Evolutionary conservation across 306 rosid genomes (phyloP).

Genomic region (Hippophae gyantsensis): DNA sequence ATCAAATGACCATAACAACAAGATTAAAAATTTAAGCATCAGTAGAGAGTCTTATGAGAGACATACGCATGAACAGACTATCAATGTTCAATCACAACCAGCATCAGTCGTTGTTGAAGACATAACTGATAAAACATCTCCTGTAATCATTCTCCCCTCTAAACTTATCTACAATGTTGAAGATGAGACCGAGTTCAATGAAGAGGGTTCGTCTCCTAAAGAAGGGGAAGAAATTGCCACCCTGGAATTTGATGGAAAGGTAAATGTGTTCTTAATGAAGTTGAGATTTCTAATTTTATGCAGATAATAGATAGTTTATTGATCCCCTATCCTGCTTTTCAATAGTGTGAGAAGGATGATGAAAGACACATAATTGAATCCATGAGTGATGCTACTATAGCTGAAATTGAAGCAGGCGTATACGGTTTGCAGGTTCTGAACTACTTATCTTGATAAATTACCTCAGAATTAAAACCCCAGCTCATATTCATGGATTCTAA

Average conservation of each 20-base stretch:
- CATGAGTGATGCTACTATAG: slow-evolving; percentile 35
- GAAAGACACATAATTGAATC: slow-evolving; percentile 25
- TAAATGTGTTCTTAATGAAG: slow-evolving; percentile 24
- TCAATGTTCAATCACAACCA: slow-evolving; percentile 21
- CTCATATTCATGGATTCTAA: slow-evolving; percentile 13
- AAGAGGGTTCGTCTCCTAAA: slow-evolving; percentile 29
- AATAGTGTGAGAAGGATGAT: slow-evolving; percentile 38
- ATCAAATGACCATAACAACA: slow-evolving; percentile 16
- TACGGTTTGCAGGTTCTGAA: slow-evolving; percentile 76
- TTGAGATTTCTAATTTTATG: slow-evolving; percentile 12
- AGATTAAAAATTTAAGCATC: slow-evolving; percentile 22
- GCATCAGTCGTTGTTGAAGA: slow-evolving; percentile 27
- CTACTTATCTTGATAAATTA: slow-evolving; percentile 13
- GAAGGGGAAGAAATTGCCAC: slow-evolving; percentile 23
- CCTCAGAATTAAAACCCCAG: slow-evolving; percentile 3
- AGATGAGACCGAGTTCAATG: slow-evolving; percentile 35
- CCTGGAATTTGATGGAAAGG: slow-evolving; percentile 41
- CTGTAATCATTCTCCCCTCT: slow-evolving; percentile 31
- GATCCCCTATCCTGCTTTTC: slow-evolving; percentile 16
- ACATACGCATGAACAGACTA: slow-evolving; percentile 13
- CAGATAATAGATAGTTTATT: slow-evolving; percentile 6
- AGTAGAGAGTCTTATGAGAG: slow-evolving; percentile 20
- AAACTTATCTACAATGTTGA: slow-evolving; percentile 30
- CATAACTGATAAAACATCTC: slow-evolving; percentile 25
- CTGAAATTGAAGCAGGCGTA: slow-evolving; percentile 64